Evolutionary conservation across 805 yeast genomes (phyloP), one percentile per base, ranked within the genome.

Genomic region (Saccharomycopsis microspora): DNA sequence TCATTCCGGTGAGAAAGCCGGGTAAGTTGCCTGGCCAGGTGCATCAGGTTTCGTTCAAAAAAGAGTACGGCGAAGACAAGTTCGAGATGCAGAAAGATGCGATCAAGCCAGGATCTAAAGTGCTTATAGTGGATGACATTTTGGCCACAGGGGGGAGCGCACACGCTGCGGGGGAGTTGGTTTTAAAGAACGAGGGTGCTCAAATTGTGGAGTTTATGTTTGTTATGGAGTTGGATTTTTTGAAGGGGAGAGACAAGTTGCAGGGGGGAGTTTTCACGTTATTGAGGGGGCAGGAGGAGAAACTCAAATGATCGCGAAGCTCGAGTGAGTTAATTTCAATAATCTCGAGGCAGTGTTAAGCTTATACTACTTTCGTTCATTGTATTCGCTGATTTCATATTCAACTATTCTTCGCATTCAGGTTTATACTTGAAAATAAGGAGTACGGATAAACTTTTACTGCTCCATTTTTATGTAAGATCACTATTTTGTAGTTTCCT

Each of bases 61-160:
- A 93, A 72, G 99, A 93, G 67, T 93, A 93, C 67, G 98, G 97
- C 60, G 68, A 72, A 52, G 99, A 93, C 67, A 75, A 69, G 46
- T 87, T 93, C 62, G 95, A 88, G 64, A 79, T 93, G 66, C 98
- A 93, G 70, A 70, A 73, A 54, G 89, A 76, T 48, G 78, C 90
- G 36, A 78, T 93, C 56, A 82, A 86, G 55, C 72, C 74, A 53
- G 94, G 90, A 37, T 75, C 95, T 43, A 84, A 75, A 50, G 93
- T 93, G 32, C 69, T 90, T 37, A 75, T 93, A 55, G 94, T 93
- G 37, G 99, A 93, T 66, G 99, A 93, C 61, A 88, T 93, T 59
- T 83, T 93, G 63, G 98, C 98, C 44, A 93, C 98, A 37, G 97
- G 97, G 54, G 99, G 99, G 38, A 83, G 95, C 57, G 98, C 98